These are phyloP conservation scores for Phalaenopsis hybrid DNA, from an alignment of 116 monocot genomes.

Conservation along the genomic window DNA sequence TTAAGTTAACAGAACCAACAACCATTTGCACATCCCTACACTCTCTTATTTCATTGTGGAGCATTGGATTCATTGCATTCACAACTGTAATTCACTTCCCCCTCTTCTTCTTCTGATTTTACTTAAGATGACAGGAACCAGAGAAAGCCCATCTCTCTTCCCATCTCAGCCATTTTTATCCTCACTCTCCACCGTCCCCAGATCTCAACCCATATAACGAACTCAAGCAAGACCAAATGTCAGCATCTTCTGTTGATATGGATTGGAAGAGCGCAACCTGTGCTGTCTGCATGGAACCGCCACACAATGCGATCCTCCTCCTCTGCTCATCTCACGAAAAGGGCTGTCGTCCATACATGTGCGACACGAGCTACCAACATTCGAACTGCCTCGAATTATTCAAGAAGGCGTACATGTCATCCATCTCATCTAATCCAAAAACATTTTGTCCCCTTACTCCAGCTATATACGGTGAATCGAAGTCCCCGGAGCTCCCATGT, in stretches of 20 bases:
- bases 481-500: neutral
- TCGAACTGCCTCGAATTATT: slow-evolving; percentile 84
- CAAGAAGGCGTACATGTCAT: slow-evolving; percentile 38
- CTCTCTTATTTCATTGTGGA: no score
- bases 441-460: neutral
- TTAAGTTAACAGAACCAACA: no score
- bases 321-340: slow-evolving; percentile 49
- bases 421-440: neutral
- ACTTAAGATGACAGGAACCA: neutral
- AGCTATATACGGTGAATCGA: neutral
- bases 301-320: slow-evolving; percentile 81
- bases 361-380: slow-evolving; percentile 67
- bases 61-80: neutral
- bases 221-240: neutral
- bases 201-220: no score
- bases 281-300: slow-evolving; percentile 82
- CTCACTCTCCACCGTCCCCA: neutral
- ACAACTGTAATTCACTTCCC: neutral
- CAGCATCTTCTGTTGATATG: neutral
- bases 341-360: slow-evolving; percentile 80
- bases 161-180: neutral
- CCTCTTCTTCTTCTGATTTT: neutral
- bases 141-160: neutral
- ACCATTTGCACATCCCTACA: no score
- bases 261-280: slow-evolving; percentile 2